Conservation (phyloP, 768 basidiomycete genomes). For the Phanerodontia chrysosporium region DNA sequence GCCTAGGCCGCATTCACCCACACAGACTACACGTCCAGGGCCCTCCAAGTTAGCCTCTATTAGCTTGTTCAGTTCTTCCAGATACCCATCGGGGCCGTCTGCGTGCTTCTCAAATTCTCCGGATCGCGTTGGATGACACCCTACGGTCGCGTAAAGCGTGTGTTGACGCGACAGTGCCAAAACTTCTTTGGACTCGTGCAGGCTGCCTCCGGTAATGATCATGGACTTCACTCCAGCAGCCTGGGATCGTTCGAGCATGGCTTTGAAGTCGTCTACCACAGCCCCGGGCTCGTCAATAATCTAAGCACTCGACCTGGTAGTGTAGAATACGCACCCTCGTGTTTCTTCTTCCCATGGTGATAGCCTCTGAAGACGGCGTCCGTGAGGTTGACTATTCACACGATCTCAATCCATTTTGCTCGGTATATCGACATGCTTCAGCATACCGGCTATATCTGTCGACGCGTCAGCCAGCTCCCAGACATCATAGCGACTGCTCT, state of each 20-base stretch:
- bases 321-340: slow-evolving; percentile 35
- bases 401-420: neutral
- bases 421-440: neutral
- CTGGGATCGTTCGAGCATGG: slow-evolving; percentile 51
- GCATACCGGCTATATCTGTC: slow-evolving; percentile 38
- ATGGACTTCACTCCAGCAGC: slow-evolving; percentile 62
- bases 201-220: slow-evolving; percentile 73
- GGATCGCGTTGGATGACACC: slow-evolving; percentile 77
- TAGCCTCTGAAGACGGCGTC: slow-evolving; percentile 54
- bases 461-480: neutral
- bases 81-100: slow-evolving; percentile 57
- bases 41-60: slow-evolving; percentile 46
- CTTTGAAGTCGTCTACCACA: slow-evolving; percentile 55
- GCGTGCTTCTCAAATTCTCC: slow-evolving; percentile 57
- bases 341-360: slow-evolving; percentile 46
- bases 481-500: neutral
- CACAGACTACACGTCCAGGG: slow-evolving; percentile 57
- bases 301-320: slow-evolving; percentile 3
- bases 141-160: slow-evolving; percentile 66
- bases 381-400: slow-evolving; percentile 43
- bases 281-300: neutral
- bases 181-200: slow-evolving; percentile 58
- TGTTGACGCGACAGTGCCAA: slow-evolving; percentile 56
- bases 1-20: slow-evolving; percentile 84
- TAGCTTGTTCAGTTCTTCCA: slow-evolving; percentile 52